phyloP scores from a whole-genome alignment of 805 yeast species.

The Priceomyces castillae region DNA sequence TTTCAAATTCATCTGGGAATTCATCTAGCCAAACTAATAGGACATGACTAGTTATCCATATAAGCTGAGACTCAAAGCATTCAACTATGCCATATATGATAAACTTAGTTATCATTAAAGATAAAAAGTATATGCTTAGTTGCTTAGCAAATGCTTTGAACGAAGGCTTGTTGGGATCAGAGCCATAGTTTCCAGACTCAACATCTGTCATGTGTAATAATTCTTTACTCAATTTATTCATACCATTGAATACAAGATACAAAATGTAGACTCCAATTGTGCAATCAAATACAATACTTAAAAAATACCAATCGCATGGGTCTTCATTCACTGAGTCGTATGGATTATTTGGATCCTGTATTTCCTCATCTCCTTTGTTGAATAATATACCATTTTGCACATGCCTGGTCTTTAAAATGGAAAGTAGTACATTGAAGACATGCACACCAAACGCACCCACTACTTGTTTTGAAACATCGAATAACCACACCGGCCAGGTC shows the following conservation, averaged over 20 bases:
- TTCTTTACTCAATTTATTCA: constrained; percentile 41
- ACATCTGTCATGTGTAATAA: constrained; percentile 40
- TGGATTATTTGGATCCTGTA: constrained; percentile 8
- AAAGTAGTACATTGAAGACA: constrained; percentile 66
- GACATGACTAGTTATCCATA: constrained; percentile 62
- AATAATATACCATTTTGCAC: constrained; percentile 1
- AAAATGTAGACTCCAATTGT: constrained; percentile 89
- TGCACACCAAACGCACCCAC: constrained; percentile 87
- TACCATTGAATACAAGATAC: constrained; percentile 47
- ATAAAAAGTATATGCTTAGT: constrained; percentile 61
- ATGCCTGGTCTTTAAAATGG: constrained; percentile 50
- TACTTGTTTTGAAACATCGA: constrained; percentile 86
- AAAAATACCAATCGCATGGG: constrained; percentile 94
- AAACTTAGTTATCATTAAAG: constrained; percentile 64
- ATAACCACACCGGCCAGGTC: constrained; percentile 85
- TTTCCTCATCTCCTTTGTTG: constrained; percentile 34
- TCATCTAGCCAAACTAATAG: constrained; percentile 80
- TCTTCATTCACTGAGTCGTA: constrained; percentile 29
- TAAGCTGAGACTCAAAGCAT: constrained; percentile 52
- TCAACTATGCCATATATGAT: constrained; percentile 61
- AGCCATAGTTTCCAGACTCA: constrained; percentile 62
- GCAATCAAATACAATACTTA: constrained; percentile 85
- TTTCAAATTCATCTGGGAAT: constrained; percentile 73
- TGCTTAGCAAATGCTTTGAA: constrained; percentile 64
- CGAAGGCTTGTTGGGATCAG: constrained; percentile 54